Evolutionary conservation across 495 filamentous ascomycete genomes (phyloP).

Genomic region (Penicillium turbatum): DNA sequence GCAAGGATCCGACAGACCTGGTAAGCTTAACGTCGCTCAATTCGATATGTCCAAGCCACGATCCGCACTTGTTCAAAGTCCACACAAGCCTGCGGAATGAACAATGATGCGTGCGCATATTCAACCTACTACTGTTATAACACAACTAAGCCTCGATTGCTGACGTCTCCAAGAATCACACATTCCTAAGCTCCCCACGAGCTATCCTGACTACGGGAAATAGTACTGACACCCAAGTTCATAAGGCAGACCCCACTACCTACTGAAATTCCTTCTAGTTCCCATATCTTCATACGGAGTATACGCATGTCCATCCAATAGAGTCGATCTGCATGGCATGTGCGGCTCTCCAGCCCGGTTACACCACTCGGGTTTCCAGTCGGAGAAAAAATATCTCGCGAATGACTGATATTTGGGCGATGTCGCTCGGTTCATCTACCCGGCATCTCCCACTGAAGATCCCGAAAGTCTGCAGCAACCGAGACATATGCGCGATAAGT

Average conservation of each 20-base stretch:
- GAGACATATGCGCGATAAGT: constrained; percentile 13
- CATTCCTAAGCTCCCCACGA: background rate
- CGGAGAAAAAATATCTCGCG: background rate
- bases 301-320: constrained; percentile 14
- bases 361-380: background rate
- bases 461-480: constrained; percentile 6
- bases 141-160: background rate
- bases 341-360: constrained; percentile 6
- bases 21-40: constrained; percentile 14
- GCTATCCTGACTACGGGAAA: background rate
- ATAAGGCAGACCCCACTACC: constrained; percentile 15
- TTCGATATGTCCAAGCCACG: constrained; percentile 4
- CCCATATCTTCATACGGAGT: background rate
- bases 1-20: constrained; percentile 17
- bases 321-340: constrained; percentile 19
- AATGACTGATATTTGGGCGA: background rate
- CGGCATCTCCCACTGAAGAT: background rate
- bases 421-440: background rate
- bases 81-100: background rate
- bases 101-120: background rate
- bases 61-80: constrained; percentile 1
- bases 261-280: constrained; percentile 3
- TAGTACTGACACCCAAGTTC: constrained; percentile 3
- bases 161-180: background rate
- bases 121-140: background rate